Conservation (phyloP, 768 basidiomycete species). For the Coprinellus micaceus region DNA sequence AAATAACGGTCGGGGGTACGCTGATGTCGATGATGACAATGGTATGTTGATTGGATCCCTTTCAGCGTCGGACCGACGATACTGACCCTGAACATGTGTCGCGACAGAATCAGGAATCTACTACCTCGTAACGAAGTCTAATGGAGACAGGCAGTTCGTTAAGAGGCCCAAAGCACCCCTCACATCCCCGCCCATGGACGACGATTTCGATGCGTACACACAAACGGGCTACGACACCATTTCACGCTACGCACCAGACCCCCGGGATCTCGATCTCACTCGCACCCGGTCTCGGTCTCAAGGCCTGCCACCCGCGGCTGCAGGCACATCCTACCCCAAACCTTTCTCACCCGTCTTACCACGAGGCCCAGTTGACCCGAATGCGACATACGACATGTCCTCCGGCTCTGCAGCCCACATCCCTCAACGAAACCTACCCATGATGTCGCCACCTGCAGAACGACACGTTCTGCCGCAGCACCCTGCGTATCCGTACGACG, state of each 20-base stretch:
- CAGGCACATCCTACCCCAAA: slow-evolving; percentile 4
- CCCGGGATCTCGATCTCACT: neutral
- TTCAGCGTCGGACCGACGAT: neutral
- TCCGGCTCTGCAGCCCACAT: slow-evolving; percentile 1
- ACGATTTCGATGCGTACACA: slow-evolving; percentile 37
- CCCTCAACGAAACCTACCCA: neutral
- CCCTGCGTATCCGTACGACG: neutral
- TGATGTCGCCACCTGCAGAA: slow-evolving; percentile 4
- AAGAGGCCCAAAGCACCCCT: slow-evolving; percentile 36
- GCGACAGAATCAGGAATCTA: slow-evolving; percentile 32
- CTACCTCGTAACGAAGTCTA: slow-evolving; percentile 37
- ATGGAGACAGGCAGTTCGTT: slow-evolving; percentile 32
- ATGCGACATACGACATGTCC: slow-evolving; percentile 7
- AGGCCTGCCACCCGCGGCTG: neutral
- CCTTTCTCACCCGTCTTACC: too few relatives aligned
- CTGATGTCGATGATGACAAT: neutral
- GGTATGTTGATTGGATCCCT: neutral
- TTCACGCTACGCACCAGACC: neutral
- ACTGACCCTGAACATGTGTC: neutral
- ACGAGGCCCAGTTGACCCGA: too few relatives aligned
- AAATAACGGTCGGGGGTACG: neutral
- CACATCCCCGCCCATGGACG: slow-evolving; percentile 35
- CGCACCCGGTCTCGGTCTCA: neutral
- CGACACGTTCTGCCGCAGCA: slow-evolving; percentile 11
- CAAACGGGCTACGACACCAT: slow-evolving; percentile 17